A percentile compares a stretch with the other conserved stretches of the same genome.
phyloP scores from a whole-genome alignment of 768 basidiomycete genomes.

The Vishniacozyma victoriae region DNA sequence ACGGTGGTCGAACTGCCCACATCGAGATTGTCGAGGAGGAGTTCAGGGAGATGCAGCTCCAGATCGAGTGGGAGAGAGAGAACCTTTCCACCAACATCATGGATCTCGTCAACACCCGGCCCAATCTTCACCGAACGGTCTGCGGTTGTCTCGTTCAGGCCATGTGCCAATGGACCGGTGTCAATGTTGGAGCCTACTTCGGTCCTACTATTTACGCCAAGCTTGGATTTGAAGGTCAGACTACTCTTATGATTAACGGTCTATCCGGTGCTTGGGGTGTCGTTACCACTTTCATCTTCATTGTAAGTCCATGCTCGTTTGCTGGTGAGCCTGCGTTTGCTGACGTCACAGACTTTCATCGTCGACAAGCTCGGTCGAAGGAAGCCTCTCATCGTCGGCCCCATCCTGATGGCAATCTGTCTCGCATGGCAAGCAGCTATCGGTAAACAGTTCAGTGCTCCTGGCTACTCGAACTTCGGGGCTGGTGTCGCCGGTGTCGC shows the following conservation, averaged over 20 bases:
- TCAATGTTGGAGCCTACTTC: constrained; percentile 60
- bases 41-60: constrained; percentile 63
- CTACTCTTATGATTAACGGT: constrained; percentile 55
- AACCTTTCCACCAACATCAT: too few relatives aligned
- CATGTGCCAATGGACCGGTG: constrained; percentile 63
- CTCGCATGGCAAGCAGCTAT: constrained; percentile 37
- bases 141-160: constrained; percentile 59
- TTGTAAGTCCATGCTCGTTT: too few relatives aligned
- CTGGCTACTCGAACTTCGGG: constrained; percentile 30
- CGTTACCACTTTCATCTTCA: too few relatives aligned
- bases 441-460: constrained; percentile 5
- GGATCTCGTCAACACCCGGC: too few relatives aligned
- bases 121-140: constrained; percentile 55
- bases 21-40: constrained; percentile 50
- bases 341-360: not conserved
- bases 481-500: constrained; percentile 56
- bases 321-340: constrained; percentile 2
- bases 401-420: constrained; percentile 53
- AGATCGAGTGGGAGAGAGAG: constrained; percentile 60
- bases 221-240: constrained; percentile 50
- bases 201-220: constrained; percentile 59
- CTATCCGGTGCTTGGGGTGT: constrained; percentile 58
- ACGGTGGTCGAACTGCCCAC: constrained; percentile 63
- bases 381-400: constrained; percentile 59
- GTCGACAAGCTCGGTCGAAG: constrained; percentile 61